Conservation (phyloP, 1,284 basidiomycete genomes). For the Moesziomyces aphidis region DNA sequence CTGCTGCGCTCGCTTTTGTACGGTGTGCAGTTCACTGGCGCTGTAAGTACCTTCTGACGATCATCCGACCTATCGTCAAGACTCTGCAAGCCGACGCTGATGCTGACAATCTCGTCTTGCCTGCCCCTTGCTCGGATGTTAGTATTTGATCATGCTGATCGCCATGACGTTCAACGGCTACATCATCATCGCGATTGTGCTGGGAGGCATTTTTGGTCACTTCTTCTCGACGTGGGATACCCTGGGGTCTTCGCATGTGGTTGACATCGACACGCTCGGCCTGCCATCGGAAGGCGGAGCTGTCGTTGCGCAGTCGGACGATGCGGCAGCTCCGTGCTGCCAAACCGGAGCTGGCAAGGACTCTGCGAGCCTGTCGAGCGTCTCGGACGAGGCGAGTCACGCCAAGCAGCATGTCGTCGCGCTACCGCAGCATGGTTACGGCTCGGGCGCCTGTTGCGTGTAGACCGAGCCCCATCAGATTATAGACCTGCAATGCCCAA, state of each 20-base stretch:
- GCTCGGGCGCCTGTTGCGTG: slow-evolving; percentile 37
- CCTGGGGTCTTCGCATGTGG: slow-evolving; percentile 37
- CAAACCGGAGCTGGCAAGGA: slow-evolving; percentile 14
- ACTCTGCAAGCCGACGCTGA: too few species aligned
- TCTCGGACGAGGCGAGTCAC: slow-evolving; percentile 23
- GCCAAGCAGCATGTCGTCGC: slow-evolving; percentile 38
- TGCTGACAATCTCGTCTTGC: neutral
- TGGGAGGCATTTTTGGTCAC: slow-evolving; percentile 60
- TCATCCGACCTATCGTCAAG: too few species aligned
- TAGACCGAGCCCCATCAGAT: neutral
- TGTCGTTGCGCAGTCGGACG: neutral
- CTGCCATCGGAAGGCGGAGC: slow-evolving; percentile 11
- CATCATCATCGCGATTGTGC: slow-evolving; percentile 60
- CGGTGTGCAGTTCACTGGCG: slow-evolving; percentile 57
- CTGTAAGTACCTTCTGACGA: slow-evolving; percentile 31
- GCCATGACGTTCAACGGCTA: slow-evolving; percentile 65
- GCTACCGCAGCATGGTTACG: slow-evolving; percentile 38
- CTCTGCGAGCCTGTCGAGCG: slow-evolving; percentile 25
- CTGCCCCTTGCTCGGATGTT: neutral
- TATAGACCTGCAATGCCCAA: neutral
- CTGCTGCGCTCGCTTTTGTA: slow-evolving; percentile 55
- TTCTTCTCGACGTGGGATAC: slow-evolving; percentile 61
- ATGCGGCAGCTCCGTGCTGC: slow-evolving; percentile 16
- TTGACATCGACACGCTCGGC: slow-evolving; percentile 33
- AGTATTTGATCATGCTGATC: slow-evolving; percentile 63